Evolutionary conservation across 139 green algal genomes (phyloP).

Genomic region (Protoeuglena noctilucae): DNA sequence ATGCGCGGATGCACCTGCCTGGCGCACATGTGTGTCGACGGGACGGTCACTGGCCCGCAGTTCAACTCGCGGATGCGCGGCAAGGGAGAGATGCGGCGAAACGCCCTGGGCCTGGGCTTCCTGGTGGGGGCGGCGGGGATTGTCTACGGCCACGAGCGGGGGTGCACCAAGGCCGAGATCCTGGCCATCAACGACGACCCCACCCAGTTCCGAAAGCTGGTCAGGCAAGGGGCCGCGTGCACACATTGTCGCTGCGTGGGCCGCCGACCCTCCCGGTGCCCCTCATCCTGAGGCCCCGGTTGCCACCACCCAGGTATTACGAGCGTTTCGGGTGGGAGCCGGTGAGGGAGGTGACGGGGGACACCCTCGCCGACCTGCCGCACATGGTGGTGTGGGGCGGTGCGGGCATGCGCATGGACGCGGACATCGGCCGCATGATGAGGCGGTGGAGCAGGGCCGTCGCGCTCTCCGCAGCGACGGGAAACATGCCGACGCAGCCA

Average conservation of each 20-base stretch:
- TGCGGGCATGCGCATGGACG: background rate
- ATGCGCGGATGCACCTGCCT: too few relatives aligned
- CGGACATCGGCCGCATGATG: too few relatives aligned
- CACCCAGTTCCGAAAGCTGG: background rate
- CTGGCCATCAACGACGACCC: background rate
- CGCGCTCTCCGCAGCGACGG: too few relatives aligned
- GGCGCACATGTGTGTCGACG: too few relatives aligned
- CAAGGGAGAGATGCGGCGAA: background rate
- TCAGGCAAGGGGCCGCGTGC: too few relatives aligned
- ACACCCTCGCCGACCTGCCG: background rate
- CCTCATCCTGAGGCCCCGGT: too few relatives aligned
- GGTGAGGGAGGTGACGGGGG: background rate
- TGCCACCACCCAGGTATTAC: too few relatives aligned
- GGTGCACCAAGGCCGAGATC: background rate
- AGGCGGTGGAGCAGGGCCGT: too few relatives aligned
- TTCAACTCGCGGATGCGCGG: background rate
- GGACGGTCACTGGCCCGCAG: too few relatives aligned
- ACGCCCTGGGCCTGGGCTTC: background rate
- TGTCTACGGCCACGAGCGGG: background rate
- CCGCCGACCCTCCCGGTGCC: too few relatives aligned
- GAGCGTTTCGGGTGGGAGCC: background rate
- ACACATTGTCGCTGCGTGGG: too few relatives aligned
- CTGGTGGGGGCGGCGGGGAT: background rate
- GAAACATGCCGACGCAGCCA: too few relatives aligned
- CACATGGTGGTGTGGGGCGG: slow-evolving; percentile 21